A percentile compares a stretch with the other conserved stretches of the same genome.
Evolutionary conservation across 2,329 filamentous ascomycete genomes (phyloP).

Genomic region (Helotiales sp.): DNA sequence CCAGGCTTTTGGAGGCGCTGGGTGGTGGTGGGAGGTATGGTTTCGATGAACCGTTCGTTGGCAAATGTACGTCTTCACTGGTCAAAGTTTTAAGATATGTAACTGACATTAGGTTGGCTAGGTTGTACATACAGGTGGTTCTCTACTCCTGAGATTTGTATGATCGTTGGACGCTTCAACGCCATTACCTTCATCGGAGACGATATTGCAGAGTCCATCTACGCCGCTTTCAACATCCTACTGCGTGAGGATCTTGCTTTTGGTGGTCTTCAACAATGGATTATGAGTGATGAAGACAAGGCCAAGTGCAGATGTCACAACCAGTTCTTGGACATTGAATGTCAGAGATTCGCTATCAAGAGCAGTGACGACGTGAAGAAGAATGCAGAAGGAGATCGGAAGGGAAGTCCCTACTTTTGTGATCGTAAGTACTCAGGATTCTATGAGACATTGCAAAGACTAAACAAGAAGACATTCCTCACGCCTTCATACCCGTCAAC

Average conservation of each 20-base stretch:
- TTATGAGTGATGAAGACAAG: slow-evolving; percentile 43
- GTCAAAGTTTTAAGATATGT: neutral
- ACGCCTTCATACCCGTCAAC: slow-evolving; percentile 45
- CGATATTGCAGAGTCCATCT: slow-evolving; percentile 46
- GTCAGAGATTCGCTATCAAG: slow-evolving; percentile 39
- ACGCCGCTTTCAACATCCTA: slow-evolving; percentile 52
- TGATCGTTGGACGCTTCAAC: slow-evolving; percentile 51
- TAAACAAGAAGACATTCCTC: slow-evolving; percentile 41
- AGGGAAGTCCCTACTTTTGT: slow-evolving; percentile 27
- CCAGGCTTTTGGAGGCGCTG: slow-evolving; percentile 47
- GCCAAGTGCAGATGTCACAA: slow-evolving; percentile 47
- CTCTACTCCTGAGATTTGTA: slow-evolving; percentile 48
- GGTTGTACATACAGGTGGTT: slow-evolving; percentile 52
- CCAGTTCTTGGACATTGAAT: slow-evolving; percentile 47
- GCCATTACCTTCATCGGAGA: slow-evolving; percentile 50
- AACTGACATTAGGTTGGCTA: slow-evolving; percentile 18
- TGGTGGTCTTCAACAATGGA: slow-evolving; percentile 48
- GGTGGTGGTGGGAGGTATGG: slow-evolving; percentile 49
- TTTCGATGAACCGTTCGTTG: slow-evolving; percentile 47
- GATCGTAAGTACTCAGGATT: slow-evolving; percentile 23
- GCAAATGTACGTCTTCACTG: slow-evolving; percentile 22
- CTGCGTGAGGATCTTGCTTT: slow-evolving; percentile 48
- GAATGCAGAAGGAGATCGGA: slow-evolving; percentile 22
- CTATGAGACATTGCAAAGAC: neutral
- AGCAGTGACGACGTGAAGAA: slow-evolving; percentile 32